These are phyloP conservation scores for Penicillium sp. DNA, from an alignment of 2,329 filamentous ascomycete species.

Conservation along the genomic window DNA sequence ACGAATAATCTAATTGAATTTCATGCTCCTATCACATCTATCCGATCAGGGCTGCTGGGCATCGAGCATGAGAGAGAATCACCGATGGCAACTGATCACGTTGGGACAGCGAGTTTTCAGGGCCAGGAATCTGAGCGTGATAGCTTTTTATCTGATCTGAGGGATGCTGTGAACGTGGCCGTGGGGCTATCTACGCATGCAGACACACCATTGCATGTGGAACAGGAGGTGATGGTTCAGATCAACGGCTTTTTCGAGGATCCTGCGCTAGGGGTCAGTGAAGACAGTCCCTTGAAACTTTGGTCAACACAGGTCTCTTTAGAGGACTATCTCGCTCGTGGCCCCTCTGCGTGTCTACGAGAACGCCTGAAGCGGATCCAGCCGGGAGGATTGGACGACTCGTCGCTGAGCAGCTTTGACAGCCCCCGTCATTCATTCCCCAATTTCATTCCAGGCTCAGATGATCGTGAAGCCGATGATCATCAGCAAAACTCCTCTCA, in stretches of 20 bases:
- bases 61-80: slow-evolving; percentile 33
- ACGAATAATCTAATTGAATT: slow-evolving; percentile 49
- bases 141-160: slow-evolving; percentile 24
- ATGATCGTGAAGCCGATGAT: slow-evolving; percentile 4
- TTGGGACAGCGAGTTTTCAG: slow-evolving; percentile 29
- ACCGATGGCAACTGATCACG: slow-evolving; percentile 29
- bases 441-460: slow-evolving; percentile 10
- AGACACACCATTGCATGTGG: slow-evolving; percentile 47
- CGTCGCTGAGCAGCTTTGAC: slow-evolving; percentile 29
- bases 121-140: slow-evolving; percentile 26
- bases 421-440: slow-evolving; percentile 22
- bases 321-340: slow-evolving; percentile 50
- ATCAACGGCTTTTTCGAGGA: slow-evolving; percentile 58
- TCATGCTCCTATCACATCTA: slow-evolving; percentile 54
- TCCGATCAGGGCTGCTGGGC: slow-evolving; percentile 29
- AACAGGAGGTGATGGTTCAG: slow-evolving; percentile 53
- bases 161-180: slow-evolving; percentile 16
- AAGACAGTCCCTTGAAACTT: slow-evolving; percentile 29
- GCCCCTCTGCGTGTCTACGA: slow-evolving; percentile 51
- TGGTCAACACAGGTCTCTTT: slow-evolving; percentile 29
- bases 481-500: slow-evolving; percentile 1
- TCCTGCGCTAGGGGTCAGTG: slow-evolving; percentile 51
- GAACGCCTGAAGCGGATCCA: slow-evolving; percentile 44
- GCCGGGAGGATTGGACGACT: slow-evolving; percentile 24
- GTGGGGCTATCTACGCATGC: slow-evolving; percentile 24